Evolutionary conservation across 208 protist genomes (phyloP).

Genomic region (Entamoeba invadens): DNA sequence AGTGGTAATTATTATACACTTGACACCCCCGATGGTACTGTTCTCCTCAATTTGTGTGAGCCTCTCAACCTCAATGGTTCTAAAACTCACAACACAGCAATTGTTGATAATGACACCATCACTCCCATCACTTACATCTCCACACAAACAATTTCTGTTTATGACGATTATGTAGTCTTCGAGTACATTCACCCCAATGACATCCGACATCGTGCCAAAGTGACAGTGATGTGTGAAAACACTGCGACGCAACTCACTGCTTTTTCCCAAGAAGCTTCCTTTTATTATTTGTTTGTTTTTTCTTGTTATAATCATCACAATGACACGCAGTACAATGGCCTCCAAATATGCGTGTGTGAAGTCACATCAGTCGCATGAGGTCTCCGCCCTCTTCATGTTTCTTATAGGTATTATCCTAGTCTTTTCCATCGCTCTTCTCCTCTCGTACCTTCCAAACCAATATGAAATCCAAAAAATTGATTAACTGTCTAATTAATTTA

Average conservation of each 20-base stretch:
- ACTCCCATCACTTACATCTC: not conserved
- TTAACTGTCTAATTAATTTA: not conserved
- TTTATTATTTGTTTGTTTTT: not conserved
- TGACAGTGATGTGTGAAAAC: not conserved
- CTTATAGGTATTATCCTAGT: not conserved
- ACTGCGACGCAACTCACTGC: not conserved
- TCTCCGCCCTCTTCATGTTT: not conserved
- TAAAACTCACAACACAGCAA: not conserved
- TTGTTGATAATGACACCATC: not conserved
- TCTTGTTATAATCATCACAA: not conserved
- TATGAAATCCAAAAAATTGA: not conserved
- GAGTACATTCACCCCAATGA: not conserved
- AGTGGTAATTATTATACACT: not conserved
- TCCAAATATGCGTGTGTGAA: not conserved
- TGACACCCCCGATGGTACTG: not conserved
- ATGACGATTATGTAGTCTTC: not conserved
- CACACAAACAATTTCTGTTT: not conserved
- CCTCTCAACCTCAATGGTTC: not conserved
- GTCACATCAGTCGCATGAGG: not conserved
- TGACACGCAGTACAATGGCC: not conserved
- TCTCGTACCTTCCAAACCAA: not conserved
- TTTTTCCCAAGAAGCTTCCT: not conserved
- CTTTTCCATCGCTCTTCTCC: not conserved
- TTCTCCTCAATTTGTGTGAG: not conserved
- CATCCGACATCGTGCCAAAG: not conserved